Evolutionary conservation across 352 stramenopile genomes (phyloP), one percentile per base, ranked within the genome.

Genomic region (Globisporangium lucens): DNA sequence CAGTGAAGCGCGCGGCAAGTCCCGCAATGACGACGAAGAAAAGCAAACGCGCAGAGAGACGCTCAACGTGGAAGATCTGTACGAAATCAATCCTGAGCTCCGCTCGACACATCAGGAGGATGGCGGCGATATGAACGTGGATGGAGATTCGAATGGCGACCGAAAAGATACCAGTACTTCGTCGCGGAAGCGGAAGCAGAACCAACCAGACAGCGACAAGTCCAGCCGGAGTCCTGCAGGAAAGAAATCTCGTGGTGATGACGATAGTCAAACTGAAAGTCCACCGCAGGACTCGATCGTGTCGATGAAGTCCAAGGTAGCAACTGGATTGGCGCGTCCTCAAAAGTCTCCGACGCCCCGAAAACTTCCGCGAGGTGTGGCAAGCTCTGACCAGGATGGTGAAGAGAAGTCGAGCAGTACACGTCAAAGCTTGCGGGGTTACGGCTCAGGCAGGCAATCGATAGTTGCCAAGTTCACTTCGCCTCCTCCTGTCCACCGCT

Each of bases 31-130:
- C 35, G 38, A 68, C 41, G 52, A 68, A 15, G 58, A 65, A n/a
- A 61, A 36, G 17, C 61, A 38, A 27, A 52, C 47, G 12, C 82
- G 83, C 41, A 82, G 84, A 47, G 79, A 89, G 36, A 91, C 85
- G 0, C 87, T 93, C 57, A 78, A 86, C 12, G 72, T 83, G 10
- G 74, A 74, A n/a, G 82, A 76, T 27, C 67, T 89, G 22, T 57
- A 75, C 10, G 78, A 84, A 41, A 60, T 89, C 35, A 69, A 74
- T 15, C 63, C 62, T n/a, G 71, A 64, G n/a, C 46, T 78, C 12
- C 64, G 36, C 4, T 43, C 33, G 30, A 20, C 41, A 3, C n/a
- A 35, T 10, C 35, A 61, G 13, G 20, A 29, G 22, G 13, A 33
- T n/a, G 52, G 15, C 7, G 12, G 15, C 10, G 7, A 17, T n/a